Evolutionary conservation across 2,329 filamentous ascomycete species (phyloP).

Genomic region (Blumeria hordei): DNA sequence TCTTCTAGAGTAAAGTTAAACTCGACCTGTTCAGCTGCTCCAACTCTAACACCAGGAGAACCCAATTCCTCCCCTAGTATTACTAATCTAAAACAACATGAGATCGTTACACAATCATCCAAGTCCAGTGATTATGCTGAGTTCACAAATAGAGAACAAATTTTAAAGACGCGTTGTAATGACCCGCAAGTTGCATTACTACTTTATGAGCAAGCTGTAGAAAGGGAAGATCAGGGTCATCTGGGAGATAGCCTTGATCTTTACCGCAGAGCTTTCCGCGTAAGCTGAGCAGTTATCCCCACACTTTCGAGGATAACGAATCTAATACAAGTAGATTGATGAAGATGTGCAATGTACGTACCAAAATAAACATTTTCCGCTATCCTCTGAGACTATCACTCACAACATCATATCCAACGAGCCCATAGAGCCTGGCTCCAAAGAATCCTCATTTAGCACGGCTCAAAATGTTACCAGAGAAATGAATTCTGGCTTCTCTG

Average conservation of each 20-base stretch:
- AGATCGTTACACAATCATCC: background rate
- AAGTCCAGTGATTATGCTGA: background rate
- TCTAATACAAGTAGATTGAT: slow-evolving; percentile 37
- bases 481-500: slow-evolving; percentile 53
- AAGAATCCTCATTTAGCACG: no score
- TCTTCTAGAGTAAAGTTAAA: slow-evolving; percentile 10
- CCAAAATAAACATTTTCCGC: slow-evolving; percentile 74
- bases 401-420: no score
- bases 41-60: slow-evolving; percentile 4
- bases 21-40: slow-evolving; percentile 5
- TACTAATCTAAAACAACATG: slow-evolving; percentile 4
- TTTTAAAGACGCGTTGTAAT: slow-evolving; percentile 6
- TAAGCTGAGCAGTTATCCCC: slow-evolving; percentile 17
- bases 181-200: slow-evolving; percentile 61
- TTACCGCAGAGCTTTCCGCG: slow-evolving; percentile 76
- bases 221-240: slow-evolving; percentile 64
- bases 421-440: slow-evolving; percentile 17
- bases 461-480: slow-evolving; percentile 24
- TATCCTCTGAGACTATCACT: slow-evolving; percentile 19
- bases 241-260: slow-evolving; percentile 71
- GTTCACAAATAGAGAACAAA: slow-evolving; percentile 1
- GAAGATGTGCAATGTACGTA: slow-evolving; percentile 63
- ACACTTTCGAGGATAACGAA: background rate
- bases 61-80: slow-evolving; percentile 6
- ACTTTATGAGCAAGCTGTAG: slow-evolving; percentile 77